A percentile compares a stretch with the other conserved stretches of the same genome.
Evolutionary conservation across 73 alveolate genomes (phyloP).

Genomic region (Strombidium stylifer): DNA sequence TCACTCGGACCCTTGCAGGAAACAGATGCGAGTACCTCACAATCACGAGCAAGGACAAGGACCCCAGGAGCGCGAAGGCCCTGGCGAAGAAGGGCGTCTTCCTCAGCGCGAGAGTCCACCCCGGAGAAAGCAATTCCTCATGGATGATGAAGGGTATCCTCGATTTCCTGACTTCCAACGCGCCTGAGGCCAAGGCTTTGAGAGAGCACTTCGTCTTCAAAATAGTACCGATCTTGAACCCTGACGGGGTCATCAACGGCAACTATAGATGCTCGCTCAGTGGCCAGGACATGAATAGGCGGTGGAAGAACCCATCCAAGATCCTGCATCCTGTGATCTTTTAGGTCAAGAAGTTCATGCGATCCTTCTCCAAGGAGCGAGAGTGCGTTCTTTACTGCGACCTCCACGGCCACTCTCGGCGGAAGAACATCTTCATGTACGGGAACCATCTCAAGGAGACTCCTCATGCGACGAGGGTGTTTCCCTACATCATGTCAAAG

Average conservation of each 20-base stretch:
- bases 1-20: slow-evolving; percentile 46
- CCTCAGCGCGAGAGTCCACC: slow-evolving; percentile 97
- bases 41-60: slow-evolving; percentile 53
- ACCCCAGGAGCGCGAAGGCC: slow-evolving; percentile 4
- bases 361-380: slow-evolving; percentile 50
- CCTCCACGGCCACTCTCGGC: slow-evolving; percentile 76
- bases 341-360: slow-evolving; percentile 59
- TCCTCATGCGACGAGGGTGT: slow-evolving; percentile 39
- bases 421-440: slow-evolving; percentile 50
- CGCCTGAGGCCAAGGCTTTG: slow-evolving; percentile 58
- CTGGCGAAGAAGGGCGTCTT: slow-evolving; percentile 53
- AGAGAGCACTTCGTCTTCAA: slow-evolving; percentile 88
- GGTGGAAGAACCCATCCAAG: slow-evolving; percentile 78
- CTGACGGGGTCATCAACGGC: slow-evolving; percentile 82
- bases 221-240: slow-evolving; percentile 83
- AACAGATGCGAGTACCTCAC: slow-evolving; percentile 66
- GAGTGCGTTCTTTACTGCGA: slow-evolving; percentile 72
- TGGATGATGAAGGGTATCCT: slow-evolving; percentile 95
- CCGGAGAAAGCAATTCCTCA: slow-evolving; percentile 98
- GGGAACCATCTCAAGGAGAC: slow-evolving; percentile 40
- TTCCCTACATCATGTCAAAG: slow-evolving; percentile 49
- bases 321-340: slow-evolving; percentile 72
- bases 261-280: slow-evolving; percentile 72
- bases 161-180: slow-evolving; percentile 66
- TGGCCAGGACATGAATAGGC: slow-evolving; percentile 73